phyloP scores from a whole-genome alignment of 2,329 filamentous ascomycete genomes.

The Sporothrix mexicana region DNA sequence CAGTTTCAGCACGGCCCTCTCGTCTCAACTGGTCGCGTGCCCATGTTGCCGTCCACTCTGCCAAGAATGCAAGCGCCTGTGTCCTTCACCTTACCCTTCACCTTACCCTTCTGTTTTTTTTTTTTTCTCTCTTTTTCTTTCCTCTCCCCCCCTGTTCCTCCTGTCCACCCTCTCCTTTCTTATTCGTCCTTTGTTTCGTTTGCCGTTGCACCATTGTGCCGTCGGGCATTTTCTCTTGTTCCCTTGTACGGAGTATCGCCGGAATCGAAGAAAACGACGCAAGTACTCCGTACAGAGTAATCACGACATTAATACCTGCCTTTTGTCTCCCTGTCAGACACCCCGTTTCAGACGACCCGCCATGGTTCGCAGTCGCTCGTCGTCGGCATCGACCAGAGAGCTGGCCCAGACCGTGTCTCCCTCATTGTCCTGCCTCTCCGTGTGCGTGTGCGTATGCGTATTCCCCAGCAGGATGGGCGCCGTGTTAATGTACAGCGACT shows the following conservation, averaged over 20 bases:
- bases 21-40: no score
- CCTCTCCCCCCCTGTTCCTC: neutral
- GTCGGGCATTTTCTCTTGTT: neutral
- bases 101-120: neutral
- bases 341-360: constrained; percentile 24
- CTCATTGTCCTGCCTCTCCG: neutral
- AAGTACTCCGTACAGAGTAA: no score
- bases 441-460: neutral
- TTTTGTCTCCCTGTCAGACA: neutral
- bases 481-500: constrained; percentile 38
- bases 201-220: neutral
- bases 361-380: constrained; percentile 35
- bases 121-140: neutral
- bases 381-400: constrained; percentile 35
- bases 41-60: neutral
- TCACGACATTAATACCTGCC: neutral
- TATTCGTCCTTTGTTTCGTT: neutral
- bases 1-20: constrained; percentile 2
- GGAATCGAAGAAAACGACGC: neutral
- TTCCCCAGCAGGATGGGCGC: constrained; percentile 36
- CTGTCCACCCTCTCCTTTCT: neutral
- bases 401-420: constrained; percentile 26
- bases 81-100: neutral
- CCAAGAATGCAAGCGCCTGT: neutral
- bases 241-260: neutral